These are phyloP conservation scores for Agrocybe chaxingu DNA, from an alignment of 768 basidiomycete species.

Conservation along the genomic window DNA sequence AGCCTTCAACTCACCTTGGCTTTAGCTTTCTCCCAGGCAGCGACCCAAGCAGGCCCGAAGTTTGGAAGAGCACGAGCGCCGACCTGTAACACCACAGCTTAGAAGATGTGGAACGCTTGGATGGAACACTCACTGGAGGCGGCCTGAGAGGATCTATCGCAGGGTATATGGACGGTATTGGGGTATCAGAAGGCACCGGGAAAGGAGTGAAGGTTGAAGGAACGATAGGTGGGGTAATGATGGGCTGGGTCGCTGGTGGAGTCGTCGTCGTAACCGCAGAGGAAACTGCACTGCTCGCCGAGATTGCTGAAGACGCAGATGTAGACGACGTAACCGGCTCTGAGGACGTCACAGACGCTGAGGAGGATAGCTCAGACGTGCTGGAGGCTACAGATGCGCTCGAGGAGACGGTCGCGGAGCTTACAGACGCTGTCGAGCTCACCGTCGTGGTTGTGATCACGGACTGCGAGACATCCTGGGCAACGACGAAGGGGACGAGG, in stretches of 20 bases:
- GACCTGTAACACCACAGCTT: constrained; percentile 18
- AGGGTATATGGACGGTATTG: constrained; percentile 53
- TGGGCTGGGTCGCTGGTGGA: background rate
- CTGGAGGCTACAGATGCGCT: too few relatives aligned
- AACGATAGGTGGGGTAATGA: background rate
- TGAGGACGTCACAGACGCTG: too few relatives aligned
- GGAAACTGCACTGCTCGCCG: too few relatives aligned
- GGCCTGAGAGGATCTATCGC: constrained; percentile 53
- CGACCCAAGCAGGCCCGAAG: constrained; percentile 54
- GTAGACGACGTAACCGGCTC: background rate
- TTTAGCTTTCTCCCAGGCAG: constrained; percentile 60
- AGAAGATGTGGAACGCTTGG: background rate
- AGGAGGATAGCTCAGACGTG: too few relatives aligned
- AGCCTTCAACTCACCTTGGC: constrained; percentile 35
- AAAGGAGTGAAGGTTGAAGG: constrained; percentile 47
- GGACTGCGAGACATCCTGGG: background rate
- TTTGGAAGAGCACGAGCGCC: constrained; percentile 38
- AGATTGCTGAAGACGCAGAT: background rate
- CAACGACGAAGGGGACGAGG: constrained; percentile 4
- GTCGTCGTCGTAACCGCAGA: background rate
- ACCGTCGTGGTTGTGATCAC: background rate
- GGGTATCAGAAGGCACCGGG: constrained; percentile 55
- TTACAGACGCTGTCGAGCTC: too few relatives aligned
- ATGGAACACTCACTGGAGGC: constrained; percentile 40
- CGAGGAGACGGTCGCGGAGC: too few relatives aligned